Conservation (phyloP, 1,284 basidiomycete genomes). For the Fomitiporia mediterranea region DNA sequence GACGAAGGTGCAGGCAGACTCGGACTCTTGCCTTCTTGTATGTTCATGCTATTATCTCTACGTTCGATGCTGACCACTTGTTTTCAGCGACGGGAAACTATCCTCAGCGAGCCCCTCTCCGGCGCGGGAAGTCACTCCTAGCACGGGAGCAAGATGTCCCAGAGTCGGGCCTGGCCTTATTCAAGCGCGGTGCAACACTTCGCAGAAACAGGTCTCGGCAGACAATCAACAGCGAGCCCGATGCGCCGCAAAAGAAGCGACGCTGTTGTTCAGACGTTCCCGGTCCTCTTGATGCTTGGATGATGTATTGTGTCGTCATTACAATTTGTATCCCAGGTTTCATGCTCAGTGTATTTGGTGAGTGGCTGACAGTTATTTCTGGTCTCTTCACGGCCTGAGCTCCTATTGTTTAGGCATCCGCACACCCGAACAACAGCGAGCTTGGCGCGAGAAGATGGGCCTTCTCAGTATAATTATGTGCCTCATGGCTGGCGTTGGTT, state of each 20-base stretch:
- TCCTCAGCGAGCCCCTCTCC: constrained; percentile 59
- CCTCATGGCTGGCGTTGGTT: constrained; percentile 93
- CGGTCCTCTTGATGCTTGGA: constrained; percentile 91
- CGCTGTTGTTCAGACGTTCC: constrained; percentile 71
- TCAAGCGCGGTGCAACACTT: constrained; percentile 77
- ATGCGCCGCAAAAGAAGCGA: constrained; percentile 39
- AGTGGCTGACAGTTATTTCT: constrained; percentile 29
- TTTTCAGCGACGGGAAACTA: constrained; percentile 75
- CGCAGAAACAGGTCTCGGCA: constrained; percentile 62
- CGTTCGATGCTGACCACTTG: constrained; percentile 7
- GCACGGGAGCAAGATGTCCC: constrained; percentile 83
- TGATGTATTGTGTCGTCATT: constrained; percentile 89
- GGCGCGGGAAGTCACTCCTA: constrained; percentile 83
- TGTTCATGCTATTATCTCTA: constrained; percentile 32
- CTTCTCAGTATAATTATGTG: constrained; percentile 75
- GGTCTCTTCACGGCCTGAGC: constrained; percentile 9
- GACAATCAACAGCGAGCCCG: constrained; percentile 32
- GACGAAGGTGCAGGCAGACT: constrained; percentile 54
- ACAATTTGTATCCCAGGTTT: constrained; percentile 83
- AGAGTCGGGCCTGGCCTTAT: constrained; percentile 83
- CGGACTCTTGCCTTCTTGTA: constrained; percentile 76
- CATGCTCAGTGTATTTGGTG: constrained; percentile 63
- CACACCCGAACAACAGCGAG: constrained; percentile 91
- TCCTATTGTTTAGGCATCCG: constrained; percentile 59
- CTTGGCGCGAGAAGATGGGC: constrained; percentile 99